phyloP scores from a whole-genome alignment of 1,139 yeast genomes.

The Yamadazyma taylorii region DNA sequence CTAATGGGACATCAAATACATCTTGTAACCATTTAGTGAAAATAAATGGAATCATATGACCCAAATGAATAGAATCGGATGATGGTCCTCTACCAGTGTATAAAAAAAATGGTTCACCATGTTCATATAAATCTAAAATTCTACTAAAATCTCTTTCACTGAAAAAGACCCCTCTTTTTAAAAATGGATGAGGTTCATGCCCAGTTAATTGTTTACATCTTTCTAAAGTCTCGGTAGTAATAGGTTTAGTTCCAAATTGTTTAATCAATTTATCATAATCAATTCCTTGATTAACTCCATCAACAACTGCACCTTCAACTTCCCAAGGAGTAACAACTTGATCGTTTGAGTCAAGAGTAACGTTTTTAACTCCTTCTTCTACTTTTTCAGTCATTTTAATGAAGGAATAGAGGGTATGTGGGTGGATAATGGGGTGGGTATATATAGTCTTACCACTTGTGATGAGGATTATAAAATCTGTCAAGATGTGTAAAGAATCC shows the following conservation, averaged over 20 bases:
- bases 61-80: conserved; percentile 92
- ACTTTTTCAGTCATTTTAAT: conserved; percentile 16
- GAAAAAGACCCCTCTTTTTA: conserved; percentile 90
- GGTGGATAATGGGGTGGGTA: no score
- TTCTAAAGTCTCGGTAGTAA: conserved; percentile 67
- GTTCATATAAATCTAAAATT: conserved; percentile 87
- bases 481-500: no score
- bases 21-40: conserved; percentile 99
- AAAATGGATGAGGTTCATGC: conserved; percentile 85
- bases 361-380: conserved; percentile 27
- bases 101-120: conserved; percentile 91
- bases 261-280: conserved; percentile 85
- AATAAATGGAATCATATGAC: conserved; percentile 93
- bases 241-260: conserved; percentile 83
- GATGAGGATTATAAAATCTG: no score
- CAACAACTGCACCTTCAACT: conserved; percentile 97
- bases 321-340: conserved; percentile 97
- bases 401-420: background rate
- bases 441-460: no score
- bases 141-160: conserved; percentile 83
- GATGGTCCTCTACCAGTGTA: conserved; percentile 99
- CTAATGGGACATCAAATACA: conserved; percentile 95
- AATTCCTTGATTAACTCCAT: conserved; percentile 84
- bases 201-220: conserved; percentile 86
- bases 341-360: conserved; percentile 40